Evolutionary conservation across 2,329 filamentous ascomycete species (phyloP).

Genomic region (Fusarium equiseti): DNA sequence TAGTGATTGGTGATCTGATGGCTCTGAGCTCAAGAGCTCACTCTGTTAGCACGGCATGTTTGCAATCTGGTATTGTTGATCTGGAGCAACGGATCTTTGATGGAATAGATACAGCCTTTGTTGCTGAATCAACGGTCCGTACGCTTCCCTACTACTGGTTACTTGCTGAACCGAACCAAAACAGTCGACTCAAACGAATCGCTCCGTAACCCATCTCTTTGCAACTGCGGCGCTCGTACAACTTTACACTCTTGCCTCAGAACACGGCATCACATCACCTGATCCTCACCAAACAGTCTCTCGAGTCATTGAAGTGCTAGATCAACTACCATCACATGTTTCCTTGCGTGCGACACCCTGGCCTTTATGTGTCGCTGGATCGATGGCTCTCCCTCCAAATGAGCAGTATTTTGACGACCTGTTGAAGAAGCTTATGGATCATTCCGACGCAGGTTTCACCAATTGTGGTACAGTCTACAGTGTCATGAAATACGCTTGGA

Average conservation of each 20-base stretch:
- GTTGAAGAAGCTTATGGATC: conserved; percentile 8
- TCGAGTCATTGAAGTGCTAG: conserved; percentile 18
- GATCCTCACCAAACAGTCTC: conserved; percentile 7
- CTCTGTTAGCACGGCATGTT: too few species aligned
- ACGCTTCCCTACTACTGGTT: neutral
- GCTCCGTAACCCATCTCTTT: conserved; percentile 24
- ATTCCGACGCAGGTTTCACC: conserved; percentile 22
- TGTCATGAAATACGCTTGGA: conserved; percentile 34
- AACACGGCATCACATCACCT: neutral
- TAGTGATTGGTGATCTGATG: conserved; percentile 33
- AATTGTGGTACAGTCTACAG: conserved; percentile 36
- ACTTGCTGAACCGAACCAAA: neutral
- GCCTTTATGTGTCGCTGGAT: conserved; percentile 36
- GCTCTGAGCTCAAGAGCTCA: neutral
- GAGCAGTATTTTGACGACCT: conserved; percentile 34
- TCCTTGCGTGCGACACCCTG: conserved; percentile 32
- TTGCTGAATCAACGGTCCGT: neutral
- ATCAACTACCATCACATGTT: conserved; percentile 10
- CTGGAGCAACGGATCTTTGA: too few species aligned
- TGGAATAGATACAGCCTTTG: too few species aligned
- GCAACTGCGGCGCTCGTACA: conserved; percentile 33
- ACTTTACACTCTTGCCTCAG: conserved; percentile 11
- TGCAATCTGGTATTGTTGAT: too few species aligned
- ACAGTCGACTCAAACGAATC: neutral
- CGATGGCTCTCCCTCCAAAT: conserved; percentile 18